Base-by-base conservation (phyloP, 2,329 filamentous ascomycete species). In the Nemania sp. region DNA sequence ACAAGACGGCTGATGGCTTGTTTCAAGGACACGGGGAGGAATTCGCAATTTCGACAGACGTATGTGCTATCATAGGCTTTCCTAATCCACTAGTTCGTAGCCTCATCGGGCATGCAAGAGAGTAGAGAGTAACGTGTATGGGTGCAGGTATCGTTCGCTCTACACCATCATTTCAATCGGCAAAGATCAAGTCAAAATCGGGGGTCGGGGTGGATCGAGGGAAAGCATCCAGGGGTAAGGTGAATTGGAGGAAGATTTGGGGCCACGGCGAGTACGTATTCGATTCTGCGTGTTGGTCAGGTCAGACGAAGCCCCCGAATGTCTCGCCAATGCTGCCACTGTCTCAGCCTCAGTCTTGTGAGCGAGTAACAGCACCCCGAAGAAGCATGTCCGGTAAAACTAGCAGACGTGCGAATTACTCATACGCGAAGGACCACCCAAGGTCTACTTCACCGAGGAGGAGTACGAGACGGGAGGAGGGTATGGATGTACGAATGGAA, bases 261-360 rank as follows among this genome's bases (percentile, higher is more conserved):
- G 27, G 41, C n/a, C 35, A 38, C 27, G 8, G 32, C 35, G 41
- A 43, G 51, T 53, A 62, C 47, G 49, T 51, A 52, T 49, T 55
- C 54, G 54, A 47, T 53, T 60, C 43, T 47, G 52, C 43, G 49
- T 65, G 57, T 68, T 61, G 66, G n/a, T n/a, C n/a, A n/a, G n/a
- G n/a, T 51, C 66, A 69, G 68, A 71, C 69, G 38, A 67, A 62
- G 41, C 54, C 70, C 65, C 32, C 62, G 47, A 69, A 63, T 73
- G 73, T 73, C 71, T 73, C 64, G 67, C 56, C 18, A 45, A 8
- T 45, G 38, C 18, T 45, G 41, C 41, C 51, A 27, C 10, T 75
- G 75, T 76, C 72, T 76, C 64, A 73, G 63, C 51, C 54, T 59
- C 67, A 70, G 63, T 60, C 32, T 64, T 49, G 53, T 62, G 47